Percentiles rank a stretch among this genome's conserved stretches.
Conservation (phyloP, 2,329 filamentous ascomycete species). For the Coniochaeta hoffmannii region DNA sequence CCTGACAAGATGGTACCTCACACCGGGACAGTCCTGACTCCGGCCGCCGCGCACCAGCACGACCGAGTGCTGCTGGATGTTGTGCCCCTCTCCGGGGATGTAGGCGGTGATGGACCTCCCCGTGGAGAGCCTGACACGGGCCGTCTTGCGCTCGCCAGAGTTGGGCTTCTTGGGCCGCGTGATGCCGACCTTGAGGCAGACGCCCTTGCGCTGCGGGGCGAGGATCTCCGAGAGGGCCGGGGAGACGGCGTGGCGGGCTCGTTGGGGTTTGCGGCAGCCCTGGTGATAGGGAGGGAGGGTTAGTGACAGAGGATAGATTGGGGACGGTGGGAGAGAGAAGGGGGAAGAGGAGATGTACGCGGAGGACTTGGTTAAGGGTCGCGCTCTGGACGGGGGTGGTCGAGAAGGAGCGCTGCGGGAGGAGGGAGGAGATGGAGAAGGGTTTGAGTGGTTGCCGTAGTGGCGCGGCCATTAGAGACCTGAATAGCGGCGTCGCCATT, state of each 20-base stretch:
- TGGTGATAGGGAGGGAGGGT: slow-evolving; percentile 19
- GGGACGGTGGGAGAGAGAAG: background rate
- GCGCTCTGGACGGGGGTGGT: slow-evolving; percentile 44
- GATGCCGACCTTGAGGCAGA: slow-evolving; percentile 89
- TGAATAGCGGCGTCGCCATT: slow-evolving; percentile 28
- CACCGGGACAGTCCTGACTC: slow-evolving; percentile 95
- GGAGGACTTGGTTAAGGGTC: slow-evolving; percentile 67
- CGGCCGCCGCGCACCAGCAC: slow-evolving; percentile 91
- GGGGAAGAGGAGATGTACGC: slow-evolving; percentile 26
- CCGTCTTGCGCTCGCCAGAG: slow-evolving; percentile 93
- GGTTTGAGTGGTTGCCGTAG: slow-evolving; percentile 16
- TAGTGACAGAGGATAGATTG: slow-evolving; percentile 9
- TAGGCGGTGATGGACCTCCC: slow-evolving; percentile 87
- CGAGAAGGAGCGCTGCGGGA: slow-evolving; percentile 24
- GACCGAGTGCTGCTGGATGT: slow-evolving; percentile 97
- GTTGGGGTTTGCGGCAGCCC: slow-evolving; percentile 72
- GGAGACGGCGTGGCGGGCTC: slow-evolving; percentile 77
- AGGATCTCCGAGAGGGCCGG: slow-evolving; percentile 66
- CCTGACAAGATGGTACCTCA: slow-evolving; percentile 88
- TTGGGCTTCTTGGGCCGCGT: slow-evolving; percentile 98
- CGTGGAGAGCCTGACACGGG: slow-evolving; percentile 79
- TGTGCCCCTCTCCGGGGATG: slow-evolving; percentile 96
- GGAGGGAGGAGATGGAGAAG: slow-evolving; percentile 13
- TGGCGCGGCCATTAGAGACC: slow-evolving; percentile 23
- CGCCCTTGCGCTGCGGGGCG: slow-evolving; percentile 84